phyloP scores from a whole-genome alignment of 2,329 filamentous ascomycete species.

The Onygenales sp. region DNA sequence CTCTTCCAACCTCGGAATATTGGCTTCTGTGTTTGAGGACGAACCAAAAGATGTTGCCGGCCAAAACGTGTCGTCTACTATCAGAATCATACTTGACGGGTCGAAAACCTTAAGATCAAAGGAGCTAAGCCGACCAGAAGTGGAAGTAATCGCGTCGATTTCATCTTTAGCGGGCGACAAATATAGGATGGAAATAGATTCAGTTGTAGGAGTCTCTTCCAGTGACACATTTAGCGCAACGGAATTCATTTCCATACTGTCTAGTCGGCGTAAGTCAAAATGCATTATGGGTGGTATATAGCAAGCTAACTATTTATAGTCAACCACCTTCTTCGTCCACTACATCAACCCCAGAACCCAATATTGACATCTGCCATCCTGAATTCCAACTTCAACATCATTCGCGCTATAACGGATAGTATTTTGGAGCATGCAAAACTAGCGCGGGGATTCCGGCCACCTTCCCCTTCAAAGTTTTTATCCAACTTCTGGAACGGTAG shows the following conservation, averaged over 20 bases:
- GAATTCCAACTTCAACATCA: constrained; percentile 66
- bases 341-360: constrained; percentile 51
- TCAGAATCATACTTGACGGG: constrained; percentile 29
- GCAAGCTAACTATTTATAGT: constrained; percentile 39
- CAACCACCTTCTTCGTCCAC: constrained; percentile 59
- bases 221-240: constrained; percentile 63
- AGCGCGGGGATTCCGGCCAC: constrained; percentile 56
- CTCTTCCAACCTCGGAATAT: constrained; percentile 43
- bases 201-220: constrained; percentile 60
- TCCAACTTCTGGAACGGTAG: constrained; percentile 65
- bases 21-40: constrained; percentile 37
- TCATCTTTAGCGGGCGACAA: constrained; percentile 57
- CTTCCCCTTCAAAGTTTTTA: constrained; percentile 85
- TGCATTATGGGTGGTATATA: neutral
- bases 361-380: constrained; percentile 54
- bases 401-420: constrained; percentile 59
- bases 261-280: constrained; percentile 58
- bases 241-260: constrained; percentile 65
- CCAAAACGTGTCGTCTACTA: constrained; percentile 37
- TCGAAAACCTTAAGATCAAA: constrained; percentile 19
- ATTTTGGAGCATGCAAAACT: constrained; percentile 53
- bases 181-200: constrained; percentile 50
- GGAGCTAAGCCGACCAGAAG: constrained; percentile 23
- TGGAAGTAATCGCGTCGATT: constrained; percentile 53
- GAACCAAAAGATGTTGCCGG: constrained; percentile 35